These are phyloP conservation scores for Massarina eburnea DNA, from an alignment of 2,329 filamentous ascomycete genomes.

Conservation along the genomic window DNA sequence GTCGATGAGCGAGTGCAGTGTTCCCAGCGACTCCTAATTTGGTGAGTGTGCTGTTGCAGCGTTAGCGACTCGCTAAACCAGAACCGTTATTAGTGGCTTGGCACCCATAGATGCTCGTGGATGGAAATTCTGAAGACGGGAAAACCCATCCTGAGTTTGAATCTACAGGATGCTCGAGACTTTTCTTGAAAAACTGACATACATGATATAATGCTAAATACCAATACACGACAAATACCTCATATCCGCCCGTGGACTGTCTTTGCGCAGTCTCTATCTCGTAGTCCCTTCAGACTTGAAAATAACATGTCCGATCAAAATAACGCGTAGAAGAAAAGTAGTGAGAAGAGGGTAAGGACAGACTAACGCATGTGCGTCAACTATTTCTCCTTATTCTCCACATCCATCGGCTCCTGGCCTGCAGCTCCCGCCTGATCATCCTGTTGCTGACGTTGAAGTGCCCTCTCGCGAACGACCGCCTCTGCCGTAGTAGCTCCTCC, in stretches of 20 bases:
- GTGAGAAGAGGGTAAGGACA: conserved; percentile 9
- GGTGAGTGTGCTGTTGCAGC: conserved; percentile 2
- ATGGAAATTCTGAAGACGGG: too few relatives aligned
- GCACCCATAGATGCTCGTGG: too few relatives aligned
- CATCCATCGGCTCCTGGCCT: conserved; percentile 3
- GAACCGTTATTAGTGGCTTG: neutral
- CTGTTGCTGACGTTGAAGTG: conserved; percentile 22
- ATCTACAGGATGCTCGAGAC: too few relatives aligned
- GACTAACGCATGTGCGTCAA: neutral
- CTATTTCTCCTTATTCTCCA: conserved; percentile 16
- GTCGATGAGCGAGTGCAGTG: conserved; percentile 23
- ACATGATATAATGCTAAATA: neutral
- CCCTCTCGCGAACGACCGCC: conserved; percentile 61
- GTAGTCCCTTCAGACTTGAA: conserved; percentile 1
- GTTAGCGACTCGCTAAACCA: too few relatives aligned
- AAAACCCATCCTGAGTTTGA: too few relatives aligned
- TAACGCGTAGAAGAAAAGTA: neutral
- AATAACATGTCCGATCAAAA: conserved; percentile 2
- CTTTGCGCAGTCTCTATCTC: neutral
- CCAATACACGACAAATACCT: neutral
- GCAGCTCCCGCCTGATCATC: conserved; percentile 14
- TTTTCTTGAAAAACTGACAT: neutral
- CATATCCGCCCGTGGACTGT: neutral
- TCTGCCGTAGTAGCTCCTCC: conserved; percentile 60
- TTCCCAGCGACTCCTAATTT: conserved; percentile 19